These are phyloP conservation scores for Sarocladiaceae sp. DNA, from an alignment of 2,329 filamentous ascomycete species.

Conservation along the genomic window DNA sequence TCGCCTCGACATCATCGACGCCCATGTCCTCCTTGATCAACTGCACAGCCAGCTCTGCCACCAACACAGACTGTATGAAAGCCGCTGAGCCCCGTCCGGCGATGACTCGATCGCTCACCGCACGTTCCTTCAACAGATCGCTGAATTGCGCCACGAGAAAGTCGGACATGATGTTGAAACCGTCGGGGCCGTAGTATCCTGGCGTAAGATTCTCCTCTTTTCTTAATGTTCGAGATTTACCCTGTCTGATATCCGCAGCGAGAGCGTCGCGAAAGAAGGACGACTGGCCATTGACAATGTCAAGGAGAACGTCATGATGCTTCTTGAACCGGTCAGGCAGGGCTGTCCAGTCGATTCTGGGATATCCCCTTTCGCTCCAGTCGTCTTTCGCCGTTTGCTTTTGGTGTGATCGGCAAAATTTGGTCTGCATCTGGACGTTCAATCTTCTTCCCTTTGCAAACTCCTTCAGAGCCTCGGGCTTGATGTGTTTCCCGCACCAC, in stretches of 20 bases:
- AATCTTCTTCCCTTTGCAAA: conserved; percentile 43
- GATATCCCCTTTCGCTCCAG: conserved; percentile 54
- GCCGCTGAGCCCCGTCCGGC: conserved; percentile 58
- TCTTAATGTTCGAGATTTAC: conserved; percentile 53
- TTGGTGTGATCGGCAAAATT: conserved; percentile 60
- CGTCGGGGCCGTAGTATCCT: conserved; percentile 79
- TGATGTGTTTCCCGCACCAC: conserved; percentile 58
- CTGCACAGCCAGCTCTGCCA: conserved; percentile 59
- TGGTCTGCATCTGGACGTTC: conserved; percentile 51
- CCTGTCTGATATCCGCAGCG: conserved; percentile 46
- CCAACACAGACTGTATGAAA: conserved; percentile 69
- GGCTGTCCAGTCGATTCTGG: conserved; percentile 60
- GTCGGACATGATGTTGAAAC: conserved; percentile 65
- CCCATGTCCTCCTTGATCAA: conserved; percentile 53
- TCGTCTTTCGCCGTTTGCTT: conserved; percentile 42
- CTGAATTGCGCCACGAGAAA: conserved; percentile 57
- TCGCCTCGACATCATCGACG: conserved; percentile 34
- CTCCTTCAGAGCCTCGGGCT: conserved; percentile 44
- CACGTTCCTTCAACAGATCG: conserved; percentile 51
- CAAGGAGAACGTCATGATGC: conserved; percentile 49
- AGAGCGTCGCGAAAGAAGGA: conserved; percentile 58
- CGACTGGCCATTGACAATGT: conserved; percentile 50
- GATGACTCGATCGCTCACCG: conserved; percentile 59
- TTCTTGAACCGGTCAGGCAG: conserved; percentile 52
- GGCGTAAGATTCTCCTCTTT: conserved; percentile 56